A percentile compares a stretch with the other conserved stretches of the same genome.
phyloP scores from a whole-genome alignment of 345 rosid genomes.

The Acer negundo region DNA sequence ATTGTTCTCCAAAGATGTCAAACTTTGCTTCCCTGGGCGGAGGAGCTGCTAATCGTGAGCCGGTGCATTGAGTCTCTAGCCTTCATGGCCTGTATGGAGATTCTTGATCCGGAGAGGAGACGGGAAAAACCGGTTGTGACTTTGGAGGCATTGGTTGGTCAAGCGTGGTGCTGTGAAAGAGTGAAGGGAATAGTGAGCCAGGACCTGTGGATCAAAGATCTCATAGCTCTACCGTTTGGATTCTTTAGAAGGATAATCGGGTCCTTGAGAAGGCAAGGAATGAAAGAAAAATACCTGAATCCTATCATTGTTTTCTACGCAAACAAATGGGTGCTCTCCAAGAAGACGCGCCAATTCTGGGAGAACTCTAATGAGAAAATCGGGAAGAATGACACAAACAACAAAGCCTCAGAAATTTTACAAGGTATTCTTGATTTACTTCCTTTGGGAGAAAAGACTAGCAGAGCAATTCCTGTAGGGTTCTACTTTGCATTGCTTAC shows the following conservation, averaged over 20 bases:
- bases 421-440: slow-evolving; percentile 62
- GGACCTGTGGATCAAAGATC: slow-evolving; percentile 79
- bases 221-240: slow-evolving; percentile 61
- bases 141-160: slow-evolving; percentile 47
- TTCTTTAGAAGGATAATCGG: slow-evolving; percentile 73
- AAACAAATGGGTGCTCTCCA: slow-evolving; percentile 55
- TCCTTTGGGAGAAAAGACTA: slow-evolving; percentile 50
- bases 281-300: slow-evolving; percentile 75
- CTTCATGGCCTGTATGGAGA: slow-evolving; percentile 90
- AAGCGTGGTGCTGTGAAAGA: slow-evolving; percentile 56
- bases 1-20: slow-evolving; percentile 68
- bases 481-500: slow-evolving; percentile 69
- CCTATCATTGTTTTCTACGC: slow-evolving; percentile 66
- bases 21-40: slow-evolving; percentile 54
- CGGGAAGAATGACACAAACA: slow-evolving; percentile 17
- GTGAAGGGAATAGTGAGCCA: slow-evolving; percentile 44
- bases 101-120: slow-evolving; percentile 81
- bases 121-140: slow-evolving; percentile 56
- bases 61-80: slow-evolving; percentile 81
- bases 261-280: slow-evolving; percentile 79
- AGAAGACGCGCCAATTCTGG: slow-evolving; percentile 43
- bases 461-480: slow-evolving; percentile 63
- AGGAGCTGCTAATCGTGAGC: slow-evolving; percentile 69
- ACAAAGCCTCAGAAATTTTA: slow-evolving; percentile 33
- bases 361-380: slow-evolving; percentile 35